Percentiles rank a stretch among this genome's conserved stretches.
These are phyloP conservation scores for Leccinum fibrillosum DNA, from an alignment of 768 basidiomycete species.

Conservation along the genomic window DNA sequence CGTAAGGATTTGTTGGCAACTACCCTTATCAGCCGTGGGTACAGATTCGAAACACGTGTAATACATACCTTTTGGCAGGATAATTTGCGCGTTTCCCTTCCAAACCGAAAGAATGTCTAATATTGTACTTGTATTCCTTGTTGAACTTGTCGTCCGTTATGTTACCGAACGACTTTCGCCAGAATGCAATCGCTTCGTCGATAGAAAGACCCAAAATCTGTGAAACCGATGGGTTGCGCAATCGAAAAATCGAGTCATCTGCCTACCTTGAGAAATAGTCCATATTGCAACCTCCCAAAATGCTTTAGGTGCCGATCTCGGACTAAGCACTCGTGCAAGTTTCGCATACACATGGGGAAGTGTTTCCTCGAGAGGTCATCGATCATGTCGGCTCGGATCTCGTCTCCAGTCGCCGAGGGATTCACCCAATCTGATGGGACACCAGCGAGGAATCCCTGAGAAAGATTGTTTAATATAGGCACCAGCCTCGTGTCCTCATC, in stretches of 20 bases:
- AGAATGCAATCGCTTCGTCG: slow-evolving; percentile 91
- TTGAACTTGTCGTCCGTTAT: slow-evolving; percentile 95
- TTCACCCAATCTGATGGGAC: slow-evolving; percentile 79
- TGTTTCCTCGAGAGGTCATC: slow-evolving; percentile 83
- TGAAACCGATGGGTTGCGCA: not conserved
- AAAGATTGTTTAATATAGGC: slow-evolving; percentile 87
- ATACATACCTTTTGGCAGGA: slow-evolving; percentile 76
- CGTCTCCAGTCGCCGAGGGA: slow-evolving; percentile 52
- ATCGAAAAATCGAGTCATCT: not conserved
- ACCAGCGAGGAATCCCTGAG: slow-evolving; percentile 90
- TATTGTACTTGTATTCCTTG: slow-evolving; percentile 97
- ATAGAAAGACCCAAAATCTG: slow-evolving; percentile 91
- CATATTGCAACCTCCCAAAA: slow-evolving; percentile 86
- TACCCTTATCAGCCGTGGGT: slow-evolving; percentile 28
- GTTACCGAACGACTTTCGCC: slow-evolving; percentile 79
- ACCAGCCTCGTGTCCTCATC: slow-evolving; percentile 92
- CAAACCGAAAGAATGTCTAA: slow-evolving; percentile 90
- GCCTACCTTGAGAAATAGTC: slow-evolving; percentile 88
- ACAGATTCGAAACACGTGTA: not conserved
- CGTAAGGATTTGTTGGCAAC: slow-evolving; percentile 87
- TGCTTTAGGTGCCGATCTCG: slow-evolving; percentile 88
- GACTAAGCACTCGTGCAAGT: slow-evolving; percentile 75
- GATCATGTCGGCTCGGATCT: slow-evolving; percentile 91
- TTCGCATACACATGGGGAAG: slow-evolving; percentile 95
- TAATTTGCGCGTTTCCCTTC: slow-evolving; percentile 96